These are phyloP conservation scores for Calonectria multiphialidica DNA, from an alignment of 2,329 filamentous ascomycete genomes.

Conservation along the genomic window DNA sequence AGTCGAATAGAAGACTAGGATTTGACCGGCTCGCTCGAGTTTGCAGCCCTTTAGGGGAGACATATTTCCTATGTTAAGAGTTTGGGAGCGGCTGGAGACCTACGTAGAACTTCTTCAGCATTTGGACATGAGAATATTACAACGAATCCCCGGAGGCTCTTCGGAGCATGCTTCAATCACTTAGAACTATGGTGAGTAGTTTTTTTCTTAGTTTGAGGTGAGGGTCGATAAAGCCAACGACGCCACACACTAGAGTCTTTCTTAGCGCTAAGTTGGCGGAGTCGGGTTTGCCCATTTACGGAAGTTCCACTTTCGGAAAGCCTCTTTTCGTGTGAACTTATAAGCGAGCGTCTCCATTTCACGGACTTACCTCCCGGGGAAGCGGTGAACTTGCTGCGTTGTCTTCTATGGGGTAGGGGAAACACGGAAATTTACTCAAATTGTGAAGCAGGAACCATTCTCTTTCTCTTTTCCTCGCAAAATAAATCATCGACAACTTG, in stretches of 20 bases:
- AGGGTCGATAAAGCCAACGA: neutral
- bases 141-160: too few relatives aligned
- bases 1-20: too few relatives aligned
- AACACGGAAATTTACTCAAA: neutral
- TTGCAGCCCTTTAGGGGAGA: too few relatives aligned
- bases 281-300: neutral
- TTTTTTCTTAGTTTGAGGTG: neutral
- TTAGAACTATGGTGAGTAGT: too few relatives aligned
- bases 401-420: neutral
- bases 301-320: neutral
- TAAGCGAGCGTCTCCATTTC: neutral
- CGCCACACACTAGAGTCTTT: neutral
- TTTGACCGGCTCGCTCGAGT: too few relatives aligned
- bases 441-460: neutral
- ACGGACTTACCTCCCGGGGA: neutral
- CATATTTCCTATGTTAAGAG: too few relatives aligned
- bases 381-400: neutral
- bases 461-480: neutral
- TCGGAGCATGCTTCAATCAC: too few relatives aligned
- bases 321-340: neutral
- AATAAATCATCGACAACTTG: neutral
- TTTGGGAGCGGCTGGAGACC: too few relatives aligned
- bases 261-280: neutral
- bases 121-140: too few relatives aligned
- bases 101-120: too few relatives aligned